Evolutionary conservation across 2,329 filamentous ascomycete species (phyloP).

Genomic region (Didymella glomerata): DNA sequence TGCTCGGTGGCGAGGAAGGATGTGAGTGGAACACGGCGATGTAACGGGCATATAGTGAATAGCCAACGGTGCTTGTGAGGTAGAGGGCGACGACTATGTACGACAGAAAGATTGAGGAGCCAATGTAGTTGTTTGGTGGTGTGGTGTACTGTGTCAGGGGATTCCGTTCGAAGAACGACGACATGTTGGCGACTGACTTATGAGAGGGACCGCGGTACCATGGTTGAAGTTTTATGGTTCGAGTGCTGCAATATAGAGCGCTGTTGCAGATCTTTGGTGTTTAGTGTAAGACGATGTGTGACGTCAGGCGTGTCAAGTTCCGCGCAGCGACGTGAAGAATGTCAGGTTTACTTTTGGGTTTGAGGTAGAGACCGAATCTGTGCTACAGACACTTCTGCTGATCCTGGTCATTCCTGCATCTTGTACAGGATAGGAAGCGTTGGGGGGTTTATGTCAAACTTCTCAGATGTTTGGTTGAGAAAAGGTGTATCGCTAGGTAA

Average conservation of each 20-base stretch:
- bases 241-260: background rate
- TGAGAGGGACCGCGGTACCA: background rate
- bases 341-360: background rate
- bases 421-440: background rate
- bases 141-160: conserved; percentile 17
- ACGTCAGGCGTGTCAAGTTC: conserved; percentile 40
- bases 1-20: conserved; percentile 1
- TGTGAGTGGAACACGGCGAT: conserved; percentile 4
- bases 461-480: no score
- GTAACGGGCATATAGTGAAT: conserved; percentile 35
- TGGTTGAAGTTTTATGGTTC: background rate
- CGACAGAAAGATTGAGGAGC: conserved; percentile 41
- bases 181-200: background rate
- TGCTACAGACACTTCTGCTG: background rate
- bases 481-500: no score
- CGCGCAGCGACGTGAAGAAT: background rate
- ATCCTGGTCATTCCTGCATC: background rate
- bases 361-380: background rate
- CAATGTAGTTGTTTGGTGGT: conserved; percentile 43
- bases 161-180: background rate
- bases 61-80: conserved; percentile 28
- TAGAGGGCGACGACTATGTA: conserved; percentile 43
- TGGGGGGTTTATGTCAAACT: no score
- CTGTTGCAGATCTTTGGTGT: background rate
- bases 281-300: conserved; percentile 25